Percentiles rank a stretch among this genome's conserved stretches.
phyloP scores from a whole-genome alignment of 495 filamentous ascomycete genomes.

The Astrothelium subdiscretum region DNA sequence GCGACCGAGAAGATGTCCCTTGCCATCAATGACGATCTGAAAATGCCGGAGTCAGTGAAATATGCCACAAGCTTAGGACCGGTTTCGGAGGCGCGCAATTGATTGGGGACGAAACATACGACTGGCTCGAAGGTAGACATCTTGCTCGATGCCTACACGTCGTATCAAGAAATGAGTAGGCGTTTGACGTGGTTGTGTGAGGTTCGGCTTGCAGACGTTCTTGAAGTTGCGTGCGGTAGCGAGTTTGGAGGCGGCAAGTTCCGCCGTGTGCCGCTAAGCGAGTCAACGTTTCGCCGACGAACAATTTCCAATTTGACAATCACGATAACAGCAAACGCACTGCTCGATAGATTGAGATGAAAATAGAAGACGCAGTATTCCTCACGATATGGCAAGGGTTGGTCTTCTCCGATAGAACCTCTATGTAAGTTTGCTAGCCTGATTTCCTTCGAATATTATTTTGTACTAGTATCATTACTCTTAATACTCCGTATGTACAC shows the following conservation, averaged over 20 bases:
- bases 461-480: too few relatives aligned
- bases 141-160: conserved; percentile 43
- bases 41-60: conserved; percentile 21
- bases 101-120: conserved; percentile 53
- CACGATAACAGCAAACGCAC: too few relatives aligned
- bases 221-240: neutral
- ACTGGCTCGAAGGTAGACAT: conserved; percentile 98
- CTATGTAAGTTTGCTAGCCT: too few relatives aligned
- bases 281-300: neutral
- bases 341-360: too few relatives aligned
- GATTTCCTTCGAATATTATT: too few relatives aligned
- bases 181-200: neutral
- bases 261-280: conserved; percentile 1
- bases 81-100: too few relatives aligned
- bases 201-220: neutral
- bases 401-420: too few relatives aligned
- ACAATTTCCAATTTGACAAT: neutral
- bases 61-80: too few relatives aligned
- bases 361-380: too few relatives aligned
- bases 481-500: too few relatives aligned
- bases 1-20: conserved; percentile 98
- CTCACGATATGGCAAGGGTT: too few relatives aligned
- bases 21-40: conserved; percentile 97
- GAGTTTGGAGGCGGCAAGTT: neutral
- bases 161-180: neutral